Evolutionary conservation across 176 grass and related monocot genomes (phyloP).

Genomic region (Carex cristatella): DNA sequence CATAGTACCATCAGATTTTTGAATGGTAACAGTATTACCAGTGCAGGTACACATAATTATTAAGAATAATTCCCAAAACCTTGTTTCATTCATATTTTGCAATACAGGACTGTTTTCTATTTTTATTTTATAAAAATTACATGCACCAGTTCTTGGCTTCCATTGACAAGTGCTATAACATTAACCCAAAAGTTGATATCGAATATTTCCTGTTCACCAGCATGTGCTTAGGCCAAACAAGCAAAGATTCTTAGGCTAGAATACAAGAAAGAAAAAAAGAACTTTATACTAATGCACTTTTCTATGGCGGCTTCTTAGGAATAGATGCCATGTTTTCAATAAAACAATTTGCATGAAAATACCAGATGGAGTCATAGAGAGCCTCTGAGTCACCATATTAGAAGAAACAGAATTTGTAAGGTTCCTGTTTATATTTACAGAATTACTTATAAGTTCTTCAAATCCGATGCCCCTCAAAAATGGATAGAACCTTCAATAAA

Average conservation of each 20-base stretch:
- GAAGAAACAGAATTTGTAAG: not conserved
- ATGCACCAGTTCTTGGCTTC: not conserved
- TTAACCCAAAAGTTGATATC: not conserved
- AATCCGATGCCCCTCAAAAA: no score
- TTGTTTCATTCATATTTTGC: not conserved
- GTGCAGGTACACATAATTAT: not conserved
- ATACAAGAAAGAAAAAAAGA: not conserved
- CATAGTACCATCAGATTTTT: not conserved
- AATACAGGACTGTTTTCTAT: not conserved
- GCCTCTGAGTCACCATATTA: not conserved
- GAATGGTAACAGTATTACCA: not conserved
- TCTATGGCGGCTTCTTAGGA: not conserved
- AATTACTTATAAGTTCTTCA: no score
- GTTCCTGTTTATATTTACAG: not conserved
- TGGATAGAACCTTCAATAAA: no score
- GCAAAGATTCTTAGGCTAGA: not conserved
- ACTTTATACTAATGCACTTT: not conserved
- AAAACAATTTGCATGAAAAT: constrained; percentile 5
- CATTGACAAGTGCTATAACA: not conserved
- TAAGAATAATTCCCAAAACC: not conserved
- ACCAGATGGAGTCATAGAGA: not conserved
- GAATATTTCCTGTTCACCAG: not conserved
- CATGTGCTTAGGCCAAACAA: not conserved
- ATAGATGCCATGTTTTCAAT: not conserved
- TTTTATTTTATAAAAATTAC: not conserved